phyloP scores from a whole-genome alignment of 1,284 basidiomycete species.

The Irpex sp. region DNA sequence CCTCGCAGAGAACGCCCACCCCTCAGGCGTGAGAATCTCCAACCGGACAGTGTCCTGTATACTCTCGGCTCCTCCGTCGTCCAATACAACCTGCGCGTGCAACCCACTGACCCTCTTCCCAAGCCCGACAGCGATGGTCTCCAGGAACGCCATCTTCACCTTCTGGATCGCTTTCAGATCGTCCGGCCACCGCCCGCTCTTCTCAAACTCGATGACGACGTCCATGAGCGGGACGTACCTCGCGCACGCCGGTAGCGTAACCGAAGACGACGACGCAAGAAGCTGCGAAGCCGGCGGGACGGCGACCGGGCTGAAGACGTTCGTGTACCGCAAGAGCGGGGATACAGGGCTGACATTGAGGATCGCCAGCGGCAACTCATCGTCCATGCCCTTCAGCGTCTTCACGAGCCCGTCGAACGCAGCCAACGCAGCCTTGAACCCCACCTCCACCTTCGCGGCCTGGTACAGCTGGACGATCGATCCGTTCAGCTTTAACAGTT shows the following conservation, averaged over 20 bases:
- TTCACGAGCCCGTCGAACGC: constrained; percentile 83
- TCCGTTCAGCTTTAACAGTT: constrained; percentile 63
- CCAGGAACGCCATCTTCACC: constrained; percentile 92
- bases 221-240: constrained; percentile 68
- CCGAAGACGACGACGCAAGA: constrained; percentile 26
- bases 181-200: constrained; percentile 92
- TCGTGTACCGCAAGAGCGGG: constrained; percentile 78
- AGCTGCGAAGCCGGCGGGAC: constrained; percentile 30
- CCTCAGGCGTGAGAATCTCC: constrained; percentile 76
- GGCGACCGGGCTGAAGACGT: constrained; percentile 71
- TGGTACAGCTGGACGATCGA: constrained; percentile 45
- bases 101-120: constrained; percentile 48
- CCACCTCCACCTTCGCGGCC: constrained; percentile 42
- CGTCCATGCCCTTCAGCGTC: constrained; percentile 72
- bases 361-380: constrained; percentile 78
- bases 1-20: constrained; percentile 82
- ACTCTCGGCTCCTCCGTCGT: constrained; percentile 41
- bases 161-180: constrained; percentile 91
- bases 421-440: constrained; percentile 73
- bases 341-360: constrained; percentile 74
- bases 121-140: constrained; percentile 64
- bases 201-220: constrained; percentile 82
- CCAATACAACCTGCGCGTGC: constrained; percentile 51
- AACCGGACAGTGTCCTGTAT: constrained; percentile 71
- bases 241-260: constrained; percentile 46